Evolutionary conservation across 805 yeast genomes (phyloP), one percentile per base, ranked within the genome.

Genomic region (Starmerella scarabaei): DNA sequence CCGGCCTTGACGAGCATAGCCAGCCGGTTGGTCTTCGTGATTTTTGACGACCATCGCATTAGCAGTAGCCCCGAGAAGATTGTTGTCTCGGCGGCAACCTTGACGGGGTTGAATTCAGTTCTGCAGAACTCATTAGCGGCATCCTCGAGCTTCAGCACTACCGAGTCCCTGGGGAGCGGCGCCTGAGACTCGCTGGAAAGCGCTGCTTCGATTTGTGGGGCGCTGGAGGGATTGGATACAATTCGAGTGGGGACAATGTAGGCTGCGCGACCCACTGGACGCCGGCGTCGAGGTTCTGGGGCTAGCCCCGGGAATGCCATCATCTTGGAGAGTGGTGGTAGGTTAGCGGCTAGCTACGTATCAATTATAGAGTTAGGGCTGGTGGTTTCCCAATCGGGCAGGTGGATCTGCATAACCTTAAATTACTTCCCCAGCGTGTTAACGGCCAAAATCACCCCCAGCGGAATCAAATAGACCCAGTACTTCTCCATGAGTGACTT

Each of bases 401-500:
- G n/a, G n/a, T n/a, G n/a, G n/a, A n/a, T n/a, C n/a, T n/a, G n/a
- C n/a, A n/a, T n/a, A n/a, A n/a, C n/a, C n/a, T n/a, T n/a, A n/a
- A n/a, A n/a, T n/a, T n/a, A n/a, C n/a, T n/a, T n/a, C n/a, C n/a
- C n/a, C n/a, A n/a, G n/a, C n/a, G n/a, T n/a, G 36, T 37, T 40
- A 17, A 34, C 12, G 15, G 35, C 14, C 5, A 42, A 9, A 7
- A 46, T 11, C 14, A 46, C 16, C 7, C 20, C 50, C 12, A 37
- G 19, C 1, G 46, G 50, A 3, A 42, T 19, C 16, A 44, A 1
- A 35, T 38, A 45, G n/a, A 36, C 31, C 53, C 53, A 49, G 38
- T 49, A 41, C 20, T 45, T 44, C 33, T 37, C 38, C 21, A 48
- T 16, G 26, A 48, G 41, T 17, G 48, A 33, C n/a, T n/a, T n/a